Evolutionary conservation across 2,329 filamentous ascomycete species (phyloP).

Genomic region (Nemania sp.): DNA sequence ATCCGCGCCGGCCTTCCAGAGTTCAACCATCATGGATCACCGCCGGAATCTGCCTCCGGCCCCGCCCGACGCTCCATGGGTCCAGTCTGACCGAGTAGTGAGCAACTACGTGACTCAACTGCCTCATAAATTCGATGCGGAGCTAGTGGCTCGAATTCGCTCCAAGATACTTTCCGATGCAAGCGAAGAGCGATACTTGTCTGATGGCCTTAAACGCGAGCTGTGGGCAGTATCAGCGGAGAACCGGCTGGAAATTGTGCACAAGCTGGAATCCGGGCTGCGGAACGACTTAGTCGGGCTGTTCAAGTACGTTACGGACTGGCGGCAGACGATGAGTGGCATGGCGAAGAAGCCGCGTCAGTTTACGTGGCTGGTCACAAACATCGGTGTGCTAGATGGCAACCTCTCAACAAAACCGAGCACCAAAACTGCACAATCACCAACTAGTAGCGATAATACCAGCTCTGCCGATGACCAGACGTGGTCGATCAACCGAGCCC

Average conservation of each 20-base stretch:
- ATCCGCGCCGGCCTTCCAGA: conserved; percentile 35
- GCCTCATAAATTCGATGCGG: conserved; percentile 35
- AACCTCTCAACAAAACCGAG: background rate
- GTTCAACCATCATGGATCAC: conserved; percentile 27
- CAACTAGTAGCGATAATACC: conserved; percentile 3
- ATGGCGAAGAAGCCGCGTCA: conserved; percentile 49
- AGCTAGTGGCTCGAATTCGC: conserved; percentile 35
- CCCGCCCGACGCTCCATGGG: conserved; percentile 20
- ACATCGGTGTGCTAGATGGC: conserved; percentile 52
- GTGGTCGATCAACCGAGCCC: conserved; percentile 41
- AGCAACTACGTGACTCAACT: conserved; percentile 41
- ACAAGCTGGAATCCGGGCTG: conserved; percentile 46
- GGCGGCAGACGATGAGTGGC: conserved; percentile 46
- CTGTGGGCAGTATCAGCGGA: conserved; percentile 43
- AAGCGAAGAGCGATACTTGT: background rate
- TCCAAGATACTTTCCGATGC: conserved; percentile 17
- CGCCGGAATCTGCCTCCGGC: conserved; percentile 36
- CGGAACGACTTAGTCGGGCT: conserved; percentile 52
- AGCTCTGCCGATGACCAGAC: conserved; percentile 6
- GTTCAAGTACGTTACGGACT: conserved; percentile 43
- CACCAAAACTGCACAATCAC: background rate
- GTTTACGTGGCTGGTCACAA: conserved; percentile 53
- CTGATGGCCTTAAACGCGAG: background rate
- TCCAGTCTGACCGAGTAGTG: conserved; percentile 29
- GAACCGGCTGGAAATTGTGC: conserved; percentile 48